phyloP scores from a whole-genome alignment of 2,329 filamentous ascomycete genomes.

The Elsinoe australis region DNA sequence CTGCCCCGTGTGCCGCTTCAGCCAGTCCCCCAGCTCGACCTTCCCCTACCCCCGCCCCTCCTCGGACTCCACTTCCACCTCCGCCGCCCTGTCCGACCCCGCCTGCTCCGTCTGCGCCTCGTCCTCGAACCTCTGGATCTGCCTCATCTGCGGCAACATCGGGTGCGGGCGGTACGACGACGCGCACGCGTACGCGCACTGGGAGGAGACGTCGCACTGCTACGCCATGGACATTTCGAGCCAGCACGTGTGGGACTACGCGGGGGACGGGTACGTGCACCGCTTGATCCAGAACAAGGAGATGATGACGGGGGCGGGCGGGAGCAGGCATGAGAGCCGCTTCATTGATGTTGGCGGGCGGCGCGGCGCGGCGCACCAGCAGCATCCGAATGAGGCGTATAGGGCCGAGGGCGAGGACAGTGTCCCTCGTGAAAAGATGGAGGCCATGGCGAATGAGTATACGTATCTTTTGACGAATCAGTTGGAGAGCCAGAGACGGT shows the following conservation, averaged over 20 bases:
- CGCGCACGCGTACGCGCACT: slow-evolving; percentile 88
- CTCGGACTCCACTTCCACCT: no score
- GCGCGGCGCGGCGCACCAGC: no score
- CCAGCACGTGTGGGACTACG: slow-evolving; percentile 97
- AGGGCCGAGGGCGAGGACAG: slow-evolving; percentile 50
- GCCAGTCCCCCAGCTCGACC: slow-evolving; percentile 50
- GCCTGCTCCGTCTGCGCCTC: slow-evolving; percentile 77
- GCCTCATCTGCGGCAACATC: slow-evolving; percentile 83
- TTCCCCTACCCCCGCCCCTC: slow-evolving; percentile 33
- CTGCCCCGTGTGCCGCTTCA: slow-evolving; percentile 91
- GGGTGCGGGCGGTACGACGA: slow-evolving; percentile 92
- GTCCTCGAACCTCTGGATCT: slow-evolving; percentile 83
- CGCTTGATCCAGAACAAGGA: slow-evolving; percentile 82
- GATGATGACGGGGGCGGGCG: slow-evolving; percentile 26
- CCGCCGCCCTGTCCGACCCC: slow-evolving; percentile 51
- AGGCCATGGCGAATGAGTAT: slow-evolving; percentile 85
- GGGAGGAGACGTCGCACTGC: slow-evolving; percentile 79
- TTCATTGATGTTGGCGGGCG: slow-evolving; percentile 1
- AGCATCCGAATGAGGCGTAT: slow-evolving; percentile 34
- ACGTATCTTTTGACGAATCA: slow-evolving; percentile 89
- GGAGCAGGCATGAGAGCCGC: background rate
- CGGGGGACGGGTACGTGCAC: slow-evolving; percentile 91
- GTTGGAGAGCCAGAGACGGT: slow-evolving; percentile 82
- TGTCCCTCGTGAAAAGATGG: slow-evolving; percentile 63
- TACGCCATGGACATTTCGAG: slow-evolving; percentile 90